phyloP scores from a whole-genome alignment of 805 yeast genomes.

The Kodamaea kaohsiungensis region DNA sequence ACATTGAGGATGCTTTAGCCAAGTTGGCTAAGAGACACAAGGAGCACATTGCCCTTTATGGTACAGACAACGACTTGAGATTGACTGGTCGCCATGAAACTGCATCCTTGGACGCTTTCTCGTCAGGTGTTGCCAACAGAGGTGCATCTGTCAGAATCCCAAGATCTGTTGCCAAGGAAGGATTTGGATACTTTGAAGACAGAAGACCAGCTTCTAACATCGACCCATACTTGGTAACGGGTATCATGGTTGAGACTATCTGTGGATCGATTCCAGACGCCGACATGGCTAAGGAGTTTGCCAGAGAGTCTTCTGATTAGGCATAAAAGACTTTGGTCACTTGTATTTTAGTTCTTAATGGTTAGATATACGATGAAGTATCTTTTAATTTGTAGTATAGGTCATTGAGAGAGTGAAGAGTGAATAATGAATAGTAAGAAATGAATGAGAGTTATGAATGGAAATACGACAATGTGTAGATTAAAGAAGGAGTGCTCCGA shows the following conservation, averaged over 20 bases:
- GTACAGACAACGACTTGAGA: conserved; percentile 93
- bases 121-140: conserved; percentile 99
- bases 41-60: conserved; percentile 94
- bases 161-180: conserved; percentile 97
- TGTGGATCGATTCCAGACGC: conserved; percentile 94
- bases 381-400: neutral
- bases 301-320: conserved; percentile 52
- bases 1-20: conserved; percentile 88
- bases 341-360: conserved; percentile 2
- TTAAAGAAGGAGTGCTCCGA: too few species aligned
- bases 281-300: conserved; percentile 88
- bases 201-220: conserved; percentile 99
- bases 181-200: conserved; percentile 98
- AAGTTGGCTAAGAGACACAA: conserved; percentile 94
- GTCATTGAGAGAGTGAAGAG: neutral
- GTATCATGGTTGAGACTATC: conserved; percentile 96
- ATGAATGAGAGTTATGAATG: too few species aligned
- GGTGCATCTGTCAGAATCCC: conserved; percentile 99
- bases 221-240: conserved; percentile 98
- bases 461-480: too few species aligned
- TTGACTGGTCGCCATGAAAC: conserved; percentile 99
- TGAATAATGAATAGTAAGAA: neutral
- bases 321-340: conserved; percentile 2
- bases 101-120: conserved; percentile 87
- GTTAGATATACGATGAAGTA: neutral